Base-by-base conservation (phyloP, 2,329 filamentous ascomycete genomes). In the Cladophialophora exuberans region DNA sequence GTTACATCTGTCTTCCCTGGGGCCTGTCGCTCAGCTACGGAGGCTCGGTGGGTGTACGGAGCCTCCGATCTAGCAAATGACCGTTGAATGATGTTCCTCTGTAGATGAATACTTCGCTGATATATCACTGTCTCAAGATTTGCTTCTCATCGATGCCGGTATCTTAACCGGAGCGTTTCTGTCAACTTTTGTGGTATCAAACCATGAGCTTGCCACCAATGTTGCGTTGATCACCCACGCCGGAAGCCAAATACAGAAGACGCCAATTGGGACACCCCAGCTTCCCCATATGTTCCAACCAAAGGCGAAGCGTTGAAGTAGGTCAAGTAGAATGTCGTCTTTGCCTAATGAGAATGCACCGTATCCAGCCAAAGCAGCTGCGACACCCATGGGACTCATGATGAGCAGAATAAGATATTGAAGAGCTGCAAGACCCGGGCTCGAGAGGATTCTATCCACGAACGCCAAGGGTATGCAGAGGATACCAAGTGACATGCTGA, bases 211-310 rank as follows among this genome's bases (percentile, higher is more conserved):
- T 10, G 62, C 61, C 17, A 63, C 61, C 18, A 62, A 46, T 9
- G 54, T 59, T 17, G 56, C 69, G 3, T 76, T 88, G 5, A 85
- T 81, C 31, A 94, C 71, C 92, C 92, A 97, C 6, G 90, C 90
- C 0, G 92, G 92, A 88, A 90, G 94, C 92, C 92, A 97, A 38
- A 96, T 85, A 69, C 90, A 88, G 89, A 91, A 96, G n/a, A 96
- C 81, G 9, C 95, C 84, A 15, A 96, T 84, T 56, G 89, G 87
- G 1, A 91, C 62, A 22, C 62, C 95, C 76, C 91, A 95, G 81
- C 94, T 84, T 1, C 90, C 90, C 83, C 87, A 91, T 10, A 96
- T 85, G 66, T 90, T 83, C 91, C 91, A 96, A 0, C 89, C 91
- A 69, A 94, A 91, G 4, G 88, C 89, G 1, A 90, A 89, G 68